A percentile compares a stretch with the other conserved stretches of the same genome.
Conservation (phyloP, 73 alveolate genomes). For the Paramecium caudatum region DNA sequence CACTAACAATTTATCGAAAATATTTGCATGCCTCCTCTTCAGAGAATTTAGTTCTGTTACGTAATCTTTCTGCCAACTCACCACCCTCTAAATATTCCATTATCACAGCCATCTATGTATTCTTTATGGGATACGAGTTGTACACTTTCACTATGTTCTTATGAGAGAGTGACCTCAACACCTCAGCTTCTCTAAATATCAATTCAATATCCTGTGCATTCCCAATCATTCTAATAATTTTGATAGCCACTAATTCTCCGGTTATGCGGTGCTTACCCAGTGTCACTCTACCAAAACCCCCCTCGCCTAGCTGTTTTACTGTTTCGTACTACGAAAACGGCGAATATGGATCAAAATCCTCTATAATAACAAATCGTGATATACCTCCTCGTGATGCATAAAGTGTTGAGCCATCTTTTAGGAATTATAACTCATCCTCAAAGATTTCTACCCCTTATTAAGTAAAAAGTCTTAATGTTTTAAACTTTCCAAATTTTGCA, state of each 20-base stretch:
- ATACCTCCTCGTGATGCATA: constrained; percentile 76
- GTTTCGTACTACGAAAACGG: constrained; percentile 75
- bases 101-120: constrained; percentile 80
- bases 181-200: constrained; percentile 86
- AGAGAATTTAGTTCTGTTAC: constrained; percentile 67
- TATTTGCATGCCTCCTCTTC: constrained; percentile 83
- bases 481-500: constrained; percentile 52
- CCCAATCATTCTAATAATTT: constrained; percentile 83
- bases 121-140: constrained; percentile 79
- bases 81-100: constrained; percentile 97
- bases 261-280: constrained; percentile 90
- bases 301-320: constrained; percentile 90
- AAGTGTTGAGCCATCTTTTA: constrained; percentile 66
- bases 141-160: constrained; percentile 83
- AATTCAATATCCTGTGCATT: constrained; percentile 80
- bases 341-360: constrained; percentile 77
- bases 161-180: constrained; percentile 82
- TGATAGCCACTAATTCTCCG: constrained; percentile 94
- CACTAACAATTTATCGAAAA: constrained; percentile 82
- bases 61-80: constrained; percentile 86
- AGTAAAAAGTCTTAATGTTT: constrained; percentile 62
- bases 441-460: constrained; percentile 70
- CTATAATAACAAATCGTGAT: background rate
- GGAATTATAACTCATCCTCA: constrained; percentile 62
- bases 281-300: constrained; percentile 97